Evolutionary conservation across 2,329 filamentous ascomycete genomes (phyloP).

Genomic region (Sporothrix curviconia): DNA sequence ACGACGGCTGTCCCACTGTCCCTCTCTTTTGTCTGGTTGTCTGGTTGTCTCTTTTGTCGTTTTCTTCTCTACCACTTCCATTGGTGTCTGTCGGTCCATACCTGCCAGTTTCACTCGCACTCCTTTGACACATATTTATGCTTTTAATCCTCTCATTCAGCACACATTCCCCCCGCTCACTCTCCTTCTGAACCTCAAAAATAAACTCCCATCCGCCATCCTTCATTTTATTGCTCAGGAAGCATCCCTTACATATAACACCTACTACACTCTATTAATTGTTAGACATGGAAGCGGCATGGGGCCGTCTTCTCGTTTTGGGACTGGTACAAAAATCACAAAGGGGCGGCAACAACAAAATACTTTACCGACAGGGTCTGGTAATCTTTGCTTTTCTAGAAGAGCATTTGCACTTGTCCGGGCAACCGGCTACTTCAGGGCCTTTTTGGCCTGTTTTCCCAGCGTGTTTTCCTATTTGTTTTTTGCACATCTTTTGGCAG

Average conservation of each 20-base stretch:
- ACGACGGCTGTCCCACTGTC: not conserved
- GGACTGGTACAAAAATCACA: not conserved
- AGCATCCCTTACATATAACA: constrained; percentile 9
- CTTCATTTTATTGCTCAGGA: not conserved
- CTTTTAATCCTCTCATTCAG: no score
- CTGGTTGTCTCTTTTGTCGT: not conserved
- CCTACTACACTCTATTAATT: constrained; percentile 4
- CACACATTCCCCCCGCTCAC: no score
- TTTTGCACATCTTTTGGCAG: not conserved
- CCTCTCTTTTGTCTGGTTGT: not conserved
- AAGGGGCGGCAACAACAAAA: no score
- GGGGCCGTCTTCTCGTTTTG: not conserved
- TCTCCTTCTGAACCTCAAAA: no score
- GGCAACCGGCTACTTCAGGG: constrained; percentile 26
- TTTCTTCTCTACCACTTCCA: not conserved
- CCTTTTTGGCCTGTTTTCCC: constrained; percentile 13
- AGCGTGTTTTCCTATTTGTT: not conserved
- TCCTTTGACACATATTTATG: no score
- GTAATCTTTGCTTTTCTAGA: constrained; percentile 47
- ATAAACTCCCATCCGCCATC: no score
- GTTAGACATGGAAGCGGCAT: not conserved
- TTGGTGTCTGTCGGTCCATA: no score
- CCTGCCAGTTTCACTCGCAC: no score
- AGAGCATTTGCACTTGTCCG: constrained; percentile 31
- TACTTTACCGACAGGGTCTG: constrained; percentile 27